These are phyloP conservation scores for Sugiyamaella neomexicana DNA, from an alignment of 1,139 yeast genomes.

Conservation along the genomic window DNA sequence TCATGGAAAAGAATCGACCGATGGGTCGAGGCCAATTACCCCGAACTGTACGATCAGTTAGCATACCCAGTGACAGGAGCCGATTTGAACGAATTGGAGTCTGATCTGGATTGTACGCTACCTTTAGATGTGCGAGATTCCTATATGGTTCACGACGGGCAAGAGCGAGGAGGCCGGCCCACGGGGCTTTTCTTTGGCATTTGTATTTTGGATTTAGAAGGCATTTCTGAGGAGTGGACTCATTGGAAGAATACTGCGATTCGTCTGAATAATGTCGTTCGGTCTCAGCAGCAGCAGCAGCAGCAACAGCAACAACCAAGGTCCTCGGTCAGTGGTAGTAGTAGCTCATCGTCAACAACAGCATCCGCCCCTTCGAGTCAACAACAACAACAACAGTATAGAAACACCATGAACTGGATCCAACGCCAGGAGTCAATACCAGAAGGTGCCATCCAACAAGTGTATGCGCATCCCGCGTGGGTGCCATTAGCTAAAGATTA, in stretches of 20 bases:
- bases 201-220: conserved; percentile 68
- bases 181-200: conserved; percentile 74
- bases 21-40: conserved; percentile 76
- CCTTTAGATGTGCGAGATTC: conserved; percentile 78
- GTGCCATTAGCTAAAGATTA: conserved; percentile 85
- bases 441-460: conserved; percentile 64
- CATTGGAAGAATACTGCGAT: conserved; percentile 72
- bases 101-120: conserved; percentile 62
- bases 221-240: conserved; percentile 65
- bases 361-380: conserved; percentile 21
- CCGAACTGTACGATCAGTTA: conserved; percentile 73
- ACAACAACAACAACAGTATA: conserved; percentile 16
- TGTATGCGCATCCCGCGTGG: conserved; percentile 87
- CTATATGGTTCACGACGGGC: conserved; percentile 77
- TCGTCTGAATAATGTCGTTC: conserved; percentile 33
- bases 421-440: conserved; percentile 69
- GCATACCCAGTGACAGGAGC: conserved; percentile 70
- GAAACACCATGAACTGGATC: conserved; percentile 32
- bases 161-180: conserved; percentile 71
- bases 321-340: neutral
- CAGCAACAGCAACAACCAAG: conserved; percentile 19
- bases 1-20: conserved; percentile 73
- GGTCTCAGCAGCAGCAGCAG: conserved; percentile 21
- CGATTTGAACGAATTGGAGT: conserved; percentile 75
- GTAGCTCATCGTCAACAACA: conserved; percentile 14